These are phyloP conservation scores for Neoboletus subvelutipes DNA, from an alignment of 768 basidiomycete genomes.

Conservation along the genomic window DNA sequence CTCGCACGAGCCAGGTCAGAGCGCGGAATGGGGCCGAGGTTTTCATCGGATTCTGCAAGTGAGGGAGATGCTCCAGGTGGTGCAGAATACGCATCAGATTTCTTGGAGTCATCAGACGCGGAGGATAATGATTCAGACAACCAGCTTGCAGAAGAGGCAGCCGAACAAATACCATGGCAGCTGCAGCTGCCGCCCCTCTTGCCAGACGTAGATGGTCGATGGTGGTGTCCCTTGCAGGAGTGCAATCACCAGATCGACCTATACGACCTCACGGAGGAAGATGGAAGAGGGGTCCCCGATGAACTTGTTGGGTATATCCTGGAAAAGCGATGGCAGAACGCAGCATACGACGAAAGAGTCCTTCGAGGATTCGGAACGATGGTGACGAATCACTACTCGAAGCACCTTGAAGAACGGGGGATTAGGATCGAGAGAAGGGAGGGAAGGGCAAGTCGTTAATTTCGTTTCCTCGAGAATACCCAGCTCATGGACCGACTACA, in stretches of 20 bases:
- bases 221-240: slow-evolving; percentile 47
- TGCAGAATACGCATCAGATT: slow-evolving; percentile 54
- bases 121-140: slow-evolving; percentile 41
- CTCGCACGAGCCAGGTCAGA: slow-evolving; percentile 10
- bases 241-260: slow-evolving; percentile 52
- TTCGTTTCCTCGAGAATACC: neutral
- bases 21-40: neutral
- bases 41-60: slow-evolving; percentile 23
- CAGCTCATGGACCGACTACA: slow-evolving; percentile 2
- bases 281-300: slow-evolving; percentile 26
- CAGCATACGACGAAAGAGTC: slow-evolving; percentile 30
- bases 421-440: slow-evolving; percentile 14
- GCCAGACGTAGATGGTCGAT: slow-evolving; percentile 44
- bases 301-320: slow-evolving; percentile 25
- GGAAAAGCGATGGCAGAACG: slow-evolving; percentile 37
- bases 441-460: slow-evolving; percentile 18
- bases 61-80: slow-evolving; percentile 14
- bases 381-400: slow-evolving; percentile 27
- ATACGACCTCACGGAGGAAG: slow-evolving; percentile 37
- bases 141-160: slow-evolving; percentile 10
- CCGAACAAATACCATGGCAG: slow-evolving; percentile 37
- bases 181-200: slow-evolving; percentile 39
- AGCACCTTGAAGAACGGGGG: slow-evolving; percentile 23
- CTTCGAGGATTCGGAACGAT: slow-evolving; percentile 25
- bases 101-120: slow-evolving; percentile 50